Evolutionary conservation across 495 filamentous ascomycete species (phyloP).

Genomic region (Penicillium parvum): DNA sequence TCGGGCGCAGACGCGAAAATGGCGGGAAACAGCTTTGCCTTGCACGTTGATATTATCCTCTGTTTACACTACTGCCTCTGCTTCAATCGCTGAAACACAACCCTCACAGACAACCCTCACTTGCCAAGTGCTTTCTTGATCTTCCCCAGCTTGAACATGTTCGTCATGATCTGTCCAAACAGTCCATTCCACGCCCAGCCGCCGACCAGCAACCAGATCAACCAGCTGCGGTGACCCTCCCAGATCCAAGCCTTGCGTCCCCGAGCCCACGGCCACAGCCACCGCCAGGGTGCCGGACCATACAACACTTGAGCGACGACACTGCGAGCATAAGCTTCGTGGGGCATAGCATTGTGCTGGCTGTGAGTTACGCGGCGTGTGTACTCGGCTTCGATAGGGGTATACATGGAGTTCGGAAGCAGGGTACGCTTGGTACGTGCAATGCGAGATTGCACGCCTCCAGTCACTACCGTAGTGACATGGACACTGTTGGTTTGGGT

Average conservation of each 20-base stretch:
- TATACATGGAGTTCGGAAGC: conserved; percentile 46
- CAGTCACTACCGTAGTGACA: conserved; percentile 55
- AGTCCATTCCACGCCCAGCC: conserved; percentile 41
- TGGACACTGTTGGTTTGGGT: conserved; percentile 31
- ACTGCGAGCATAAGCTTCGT: conserved; percentile 49
- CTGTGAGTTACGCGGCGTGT: conserved; percentile 49
- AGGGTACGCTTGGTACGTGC: conserved; percentile 48
- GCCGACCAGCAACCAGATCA: conserved; percentile 40
- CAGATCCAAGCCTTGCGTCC: conserved; percentile 49
- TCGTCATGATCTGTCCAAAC: conserved; percentile 37
- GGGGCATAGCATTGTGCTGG: conserved; percentile 52
- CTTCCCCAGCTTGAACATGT: conserved; percentile 46
- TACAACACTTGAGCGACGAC: conserved; percentile 54
- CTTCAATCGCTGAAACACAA: too few species aligned
- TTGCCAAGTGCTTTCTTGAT: conserved; percentile 15
- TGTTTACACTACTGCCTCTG: too few species aligned
- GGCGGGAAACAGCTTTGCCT: conserved; percentile 13
- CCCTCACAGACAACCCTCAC: too few species aligned
- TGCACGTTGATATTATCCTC: too few species aligned
- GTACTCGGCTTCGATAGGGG: conserved; percentile 50
- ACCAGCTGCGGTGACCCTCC: conserved; percentile 50
- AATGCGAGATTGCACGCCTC: conserved; percentile 58
- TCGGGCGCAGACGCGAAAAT: conserved; percentile 26
- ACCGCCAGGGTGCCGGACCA: conserved; percentile 41
- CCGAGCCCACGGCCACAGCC: conserved; percentile 43